Evolutionary conservation across 371 early-diverging fungal species (phyloP).

Genomic region (Apophysomyces variabilis): DNA sequence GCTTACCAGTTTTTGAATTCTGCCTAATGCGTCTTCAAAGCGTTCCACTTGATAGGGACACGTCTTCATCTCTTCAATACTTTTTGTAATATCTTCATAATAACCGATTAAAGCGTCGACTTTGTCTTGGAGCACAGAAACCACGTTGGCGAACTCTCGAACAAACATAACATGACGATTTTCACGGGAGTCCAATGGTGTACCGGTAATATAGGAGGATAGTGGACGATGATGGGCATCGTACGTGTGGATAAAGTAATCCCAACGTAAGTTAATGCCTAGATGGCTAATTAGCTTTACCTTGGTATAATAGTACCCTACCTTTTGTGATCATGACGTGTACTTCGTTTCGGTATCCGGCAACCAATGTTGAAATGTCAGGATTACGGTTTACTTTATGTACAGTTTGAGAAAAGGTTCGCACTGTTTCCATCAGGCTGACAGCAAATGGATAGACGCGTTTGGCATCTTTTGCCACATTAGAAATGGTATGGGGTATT

Average conservation of each 20-base stretch:
- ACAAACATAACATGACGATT: constrained; percentile 94
- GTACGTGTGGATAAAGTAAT: constrained; percentile 90
- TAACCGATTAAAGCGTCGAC: constrained; percentile 82
- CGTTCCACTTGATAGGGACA: constrained; percentile 77
- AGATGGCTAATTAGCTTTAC: background rate
- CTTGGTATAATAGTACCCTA: constrained; percentile 31
- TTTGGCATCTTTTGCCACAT: constrained; percentile 95
- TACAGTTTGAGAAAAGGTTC: constrained; percentile 91
- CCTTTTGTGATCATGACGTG: constrained; percentile 91
- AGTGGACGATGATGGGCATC: constrained; percentile 61
- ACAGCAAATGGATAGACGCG: constrained; percentile 98
- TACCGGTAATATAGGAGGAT: constrained; percentile 50
- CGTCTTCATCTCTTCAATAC: constrained; percentile 81
- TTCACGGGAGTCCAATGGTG: constrained; percentile 68
- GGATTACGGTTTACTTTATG: constrained; percentile 79
- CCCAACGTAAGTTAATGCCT: constrained; percentile 87
- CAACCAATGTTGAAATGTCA: constrained; percentile 81
- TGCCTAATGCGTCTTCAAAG: constrained; percentile 73
- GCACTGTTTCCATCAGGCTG: constrained; percentile 91
- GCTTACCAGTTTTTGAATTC: constrained; percentile 81
- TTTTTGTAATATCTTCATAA: constrained; percentile 78
- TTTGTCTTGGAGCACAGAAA: constrained; percentile 96
- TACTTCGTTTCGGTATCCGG: constrained; percentile 90
- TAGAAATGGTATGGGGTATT: constrained; percentile 92
- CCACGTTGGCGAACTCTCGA: constrained; percentile 88